phyloP scores from a whole-genome alignment of 1,139 yeast species.

The Pichia cactophila region DNA sequence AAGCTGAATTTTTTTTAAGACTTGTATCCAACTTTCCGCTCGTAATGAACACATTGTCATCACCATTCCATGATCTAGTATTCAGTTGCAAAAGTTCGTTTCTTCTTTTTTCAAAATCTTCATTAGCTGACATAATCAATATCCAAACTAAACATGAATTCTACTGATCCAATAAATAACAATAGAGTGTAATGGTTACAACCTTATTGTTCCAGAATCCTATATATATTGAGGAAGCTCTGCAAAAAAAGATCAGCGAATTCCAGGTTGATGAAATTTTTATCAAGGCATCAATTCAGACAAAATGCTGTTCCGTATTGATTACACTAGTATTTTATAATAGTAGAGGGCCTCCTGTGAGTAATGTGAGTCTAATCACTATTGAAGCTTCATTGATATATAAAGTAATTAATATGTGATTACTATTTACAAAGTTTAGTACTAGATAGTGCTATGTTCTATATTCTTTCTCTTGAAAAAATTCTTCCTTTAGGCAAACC shows the following conservation, averaged over 20 bases:
- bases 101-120: constrained; percentile 26
- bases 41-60: constrained; percentile 24
- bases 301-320: too few species aligned
- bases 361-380: too few species aligned
- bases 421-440: constrained; percentile 2
- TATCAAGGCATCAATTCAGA: too few species aligned
- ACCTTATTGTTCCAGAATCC: too few species aligned
- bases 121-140: constrained; percentile 10
- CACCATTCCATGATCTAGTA: constrained; percentile 48
- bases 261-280: too few species aligned
- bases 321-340: too few species aligned
- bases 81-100: constrained; percentile 37
- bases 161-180: too few species aligned
- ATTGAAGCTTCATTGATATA: too few species aligned
- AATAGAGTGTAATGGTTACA: too few species aligned
- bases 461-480: constrained; percentile 47
- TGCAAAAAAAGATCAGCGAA: too few species aligned
- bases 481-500: constrained; percentile 72
- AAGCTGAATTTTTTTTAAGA: constrained; percentile 76
- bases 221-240: too few species aligned
- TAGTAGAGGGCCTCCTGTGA: too few species aligned
- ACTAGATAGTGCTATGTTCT: constrained; percentile 3
- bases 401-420: not conserved
- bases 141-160: not conserved
- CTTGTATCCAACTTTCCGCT: constrained; percentile 55